Evolutionary conservation across 2,329 filamentous ascomycete genomes (phyloP), one percentile per base, ranked within the genome.

Genomic region (Pyrenophora teres): DNA sequence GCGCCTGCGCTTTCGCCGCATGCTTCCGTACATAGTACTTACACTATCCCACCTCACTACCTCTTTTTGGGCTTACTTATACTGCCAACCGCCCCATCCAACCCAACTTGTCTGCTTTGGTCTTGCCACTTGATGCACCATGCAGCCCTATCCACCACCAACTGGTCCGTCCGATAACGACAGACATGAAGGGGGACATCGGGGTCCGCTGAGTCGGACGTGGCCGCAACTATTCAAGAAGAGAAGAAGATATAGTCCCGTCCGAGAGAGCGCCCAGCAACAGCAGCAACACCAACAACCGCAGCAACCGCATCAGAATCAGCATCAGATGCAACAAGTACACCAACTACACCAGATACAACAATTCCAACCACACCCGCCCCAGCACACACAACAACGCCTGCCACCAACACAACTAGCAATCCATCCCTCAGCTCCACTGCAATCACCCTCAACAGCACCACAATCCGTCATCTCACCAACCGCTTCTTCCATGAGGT

Each of bases 161-260:
- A 47, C 40, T 18, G 57, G 54, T n/a, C 52, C 56, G 45, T 41
- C 51, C 41, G 61, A 60, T 47, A 53, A 47, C 43, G 62, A 64
- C 45, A 60, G 54, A 32, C 50, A 60, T 49, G 56, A 59, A 16
- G 40, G 50, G 15, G 33, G 59, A 8, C 63, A 66, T 40, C 60
- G 64, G 27, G 65, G 65, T 1, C 65, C 65, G 18, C 46, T 69
- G 30, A 67, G 64, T 44, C 62, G 64, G 50, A 65, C 64, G 44
- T 69, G 65, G 65, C 64, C 64, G 13, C 64, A 69, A 18, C 21
- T 69, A 9, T 68, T 69, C 56, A 69, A 69, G 31, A 69, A 69
- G 59, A 64, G 65, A 35, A 62, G 65, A 41, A 59, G 65, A 62
- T 64, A 67, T 51, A 69, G 65, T 52, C 65, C 65, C 6, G 60